Evolutionary conservation across 768 basidiomycete species (phyloP).

Genomic region (Psilocybe subaeruginosa): DNA sequence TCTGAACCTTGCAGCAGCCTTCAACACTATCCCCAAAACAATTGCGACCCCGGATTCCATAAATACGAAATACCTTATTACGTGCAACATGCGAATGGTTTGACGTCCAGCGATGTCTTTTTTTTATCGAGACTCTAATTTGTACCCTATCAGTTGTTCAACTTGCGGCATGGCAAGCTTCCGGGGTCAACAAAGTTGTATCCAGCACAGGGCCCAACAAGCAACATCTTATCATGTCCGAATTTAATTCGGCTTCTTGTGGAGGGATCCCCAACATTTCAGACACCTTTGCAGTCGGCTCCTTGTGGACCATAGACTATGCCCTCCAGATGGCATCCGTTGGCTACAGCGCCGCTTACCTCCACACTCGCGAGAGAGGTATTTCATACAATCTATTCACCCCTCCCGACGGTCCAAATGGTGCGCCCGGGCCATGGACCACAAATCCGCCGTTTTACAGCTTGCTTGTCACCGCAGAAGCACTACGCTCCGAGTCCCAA

Average conservation of each 20-base stretch:
- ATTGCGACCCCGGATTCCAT: conserved; percentile 37
- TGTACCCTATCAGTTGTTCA: conserved; percentile 31
- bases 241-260: conserved; percentile 58
- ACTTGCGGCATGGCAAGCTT: conserved; percentile 48
- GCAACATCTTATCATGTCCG: conserved; percentile 50
- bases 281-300: conserved; percentile 51
- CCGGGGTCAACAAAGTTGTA: conserved; percentile 39
- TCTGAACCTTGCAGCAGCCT: conserved; percentile 29
- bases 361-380: conserved; percentile 58
- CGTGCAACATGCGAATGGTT: conserved; percentile 49
- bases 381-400: conserved; percentile 55
- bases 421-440: conserved; percentile 42
- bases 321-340: conserved; percentile 52
- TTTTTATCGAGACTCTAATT: background rate
- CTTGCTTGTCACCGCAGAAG: conserved; percentile 49
- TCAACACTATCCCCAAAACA: conserved; percentile 58
- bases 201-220: conserved; percentile 30
- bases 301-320: conserved; percentile 57
- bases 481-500: conserved; percentile 31
- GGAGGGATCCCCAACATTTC: conserved; percentile 54
- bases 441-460: conserved; percentile 55
- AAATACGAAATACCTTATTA: conserved; percentile 45
- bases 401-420: conserved; percentile 40
- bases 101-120: background rate
- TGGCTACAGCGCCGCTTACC: conserved; percentile 49